Evolutionary conservation across 202 grass and related monocot genomes (phyloP).

Genomic region (Cymbopogon flexuosus): DNA sequence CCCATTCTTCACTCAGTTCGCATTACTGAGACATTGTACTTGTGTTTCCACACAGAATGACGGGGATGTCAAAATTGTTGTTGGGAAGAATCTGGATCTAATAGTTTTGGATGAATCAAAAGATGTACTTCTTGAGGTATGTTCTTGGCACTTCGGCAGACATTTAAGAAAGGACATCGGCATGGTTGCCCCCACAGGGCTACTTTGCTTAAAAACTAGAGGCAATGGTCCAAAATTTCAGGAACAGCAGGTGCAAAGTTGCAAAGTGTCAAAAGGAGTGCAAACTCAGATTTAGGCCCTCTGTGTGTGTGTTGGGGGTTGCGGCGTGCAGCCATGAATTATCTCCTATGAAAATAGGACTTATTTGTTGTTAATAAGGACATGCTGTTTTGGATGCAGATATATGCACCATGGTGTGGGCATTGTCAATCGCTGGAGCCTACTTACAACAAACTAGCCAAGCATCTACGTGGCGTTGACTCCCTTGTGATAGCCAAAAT

Average conservation of each 20-base stretch:
- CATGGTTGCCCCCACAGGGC: not conserved
- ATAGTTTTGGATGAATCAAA: constrained; percentile 97
- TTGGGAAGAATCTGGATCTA: constrained; percentile 82
- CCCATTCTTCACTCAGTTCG: not conserved
- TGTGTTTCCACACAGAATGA: constrained; percentile 60
- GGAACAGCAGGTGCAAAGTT: not conserved
- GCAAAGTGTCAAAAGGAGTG: not conserved
- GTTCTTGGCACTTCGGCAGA: constrained; percentile 13
- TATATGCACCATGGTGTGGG: constrained; percentile 96
- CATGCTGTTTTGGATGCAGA: constrained; percentile 30
- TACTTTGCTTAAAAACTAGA: not conserved
- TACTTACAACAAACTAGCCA: constrained; percentile 76
- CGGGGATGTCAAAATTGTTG: constrained; percentile 90
- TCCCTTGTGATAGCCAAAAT: constrained; percentile 97
- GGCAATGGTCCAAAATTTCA: too few species aligned
- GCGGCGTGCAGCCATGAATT: not conserved
- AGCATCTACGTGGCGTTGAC: constrained; percentile 59
- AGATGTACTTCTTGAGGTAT: constrained; percentile 90
- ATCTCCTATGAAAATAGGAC: not conserved
- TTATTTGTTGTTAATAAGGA: not conserved
- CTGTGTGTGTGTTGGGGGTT: too few species aligned
- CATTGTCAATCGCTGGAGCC: constrained; percentile 89
- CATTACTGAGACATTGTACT: not conserved
- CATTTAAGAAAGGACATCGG: constrained; percentile 4
- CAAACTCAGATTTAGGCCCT: not conserved